Base-by-base conservation (phyloP, 2,329 filamentous ascomycete genomes). In the Sphaerulina musiva region DNA sequence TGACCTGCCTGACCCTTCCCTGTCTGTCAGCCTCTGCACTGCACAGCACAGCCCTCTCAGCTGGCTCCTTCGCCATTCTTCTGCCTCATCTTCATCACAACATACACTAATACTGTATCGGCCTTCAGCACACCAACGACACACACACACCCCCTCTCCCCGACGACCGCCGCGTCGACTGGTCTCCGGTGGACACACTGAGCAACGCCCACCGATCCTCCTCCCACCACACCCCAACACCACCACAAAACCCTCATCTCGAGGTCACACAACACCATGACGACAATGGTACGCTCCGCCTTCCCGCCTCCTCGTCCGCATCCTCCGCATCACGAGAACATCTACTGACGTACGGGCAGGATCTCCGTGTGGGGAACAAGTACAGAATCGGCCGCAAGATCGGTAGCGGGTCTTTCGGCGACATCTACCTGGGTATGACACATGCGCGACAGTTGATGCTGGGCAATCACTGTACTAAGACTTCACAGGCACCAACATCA, bases 351-450 rank as follows among this genome's bases (percentile, higher is more conserved):
- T 12, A 44, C 23, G 52, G 40, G 50, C 68, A 97, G 92, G 93
- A 98, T 83, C 85, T 98, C 69, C 90, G 93, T 70, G 93, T 98
- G 76, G 93, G 93, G 76, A 97, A 97, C 75, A 97, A 98, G 73
- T 98, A 98, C 84, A 90, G 93, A 68, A 97, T 98, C 74, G 93
- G 93, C 73, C 89, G 93, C 68, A 98, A 98, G 82, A 98, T 98
- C 69, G 93, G 93, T 66, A 95, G 90, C 66, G 93, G 93, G 65
- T 91, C 86, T 69, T 98, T 98, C 73, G 93, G 93, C 78, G 93
- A 97, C 68, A 97, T 98, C 72, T 98, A 97, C 76, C 84, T 97
- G 51, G 82, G 82, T 85, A 73, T 64, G 79, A 46, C 65, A n/a
- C 23, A 14, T 14, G 45, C 17, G 43, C 34, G 46, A 45, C 14